A percentile compares a stretch with the other conserved stretches of the same genome.
phyloP scores from a whole-genome alignment of 129 eudicot genomes.

The Solidago caesia region DNA sequence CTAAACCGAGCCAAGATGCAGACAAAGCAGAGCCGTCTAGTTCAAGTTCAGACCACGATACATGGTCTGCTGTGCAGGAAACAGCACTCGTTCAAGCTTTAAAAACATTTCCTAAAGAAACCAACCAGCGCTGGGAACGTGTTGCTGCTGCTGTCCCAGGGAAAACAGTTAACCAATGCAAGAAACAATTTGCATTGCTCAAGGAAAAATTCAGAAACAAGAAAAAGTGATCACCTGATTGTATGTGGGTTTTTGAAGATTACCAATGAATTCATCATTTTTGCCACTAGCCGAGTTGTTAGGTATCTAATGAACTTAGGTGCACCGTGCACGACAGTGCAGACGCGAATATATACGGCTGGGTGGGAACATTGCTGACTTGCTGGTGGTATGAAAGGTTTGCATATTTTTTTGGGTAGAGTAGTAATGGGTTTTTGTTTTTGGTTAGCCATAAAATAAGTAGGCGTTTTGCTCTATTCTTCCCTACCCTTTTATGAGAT shows the following conservation, averaged over 20 bases:
- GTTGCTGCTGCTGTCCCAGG: constrained; percentile 98
- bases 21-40: constrained; percentile 28
- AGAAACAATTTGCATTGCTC: constrained; percentile 71
- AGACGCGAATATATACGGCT: background rate
- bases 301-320: constrained; percentile 23
- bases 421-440: constrained; percentile 23
- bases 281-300: constrained; percentile 23
- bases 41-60: constrained; percentile 64
- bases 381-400: constrained; percentile 23
- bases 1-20: constrained; percentile 25
- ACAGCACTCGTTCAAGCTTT: constrained; percentile 87
- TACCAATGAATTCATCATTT: constrained; percentile 22
- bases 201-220: constrained; percentile 88
- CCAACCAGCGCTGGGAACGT: constrained; percentile 89
- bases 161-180: constrained; percentile 81
- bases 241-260: constrained; percentile 5
- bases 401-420: constrained; percentile 21
- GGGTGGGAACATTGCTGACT: background rate
- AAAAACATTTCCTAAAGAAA: constrained; percentile 87
- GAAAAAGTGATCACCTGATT: constrained; percentile 39
- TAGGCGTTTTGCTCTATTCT: background rate
- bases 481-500: constrained; percentile 10
- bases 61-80: constrained; percentile 89
- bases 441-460: constrained; percentile 21
- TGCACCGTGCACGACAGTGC: background rate